Evolutionary conservation across 2,329 filamentous ascomycete species (phyloP).

Genomic region (Leptoxyphium fumago): DNA sequence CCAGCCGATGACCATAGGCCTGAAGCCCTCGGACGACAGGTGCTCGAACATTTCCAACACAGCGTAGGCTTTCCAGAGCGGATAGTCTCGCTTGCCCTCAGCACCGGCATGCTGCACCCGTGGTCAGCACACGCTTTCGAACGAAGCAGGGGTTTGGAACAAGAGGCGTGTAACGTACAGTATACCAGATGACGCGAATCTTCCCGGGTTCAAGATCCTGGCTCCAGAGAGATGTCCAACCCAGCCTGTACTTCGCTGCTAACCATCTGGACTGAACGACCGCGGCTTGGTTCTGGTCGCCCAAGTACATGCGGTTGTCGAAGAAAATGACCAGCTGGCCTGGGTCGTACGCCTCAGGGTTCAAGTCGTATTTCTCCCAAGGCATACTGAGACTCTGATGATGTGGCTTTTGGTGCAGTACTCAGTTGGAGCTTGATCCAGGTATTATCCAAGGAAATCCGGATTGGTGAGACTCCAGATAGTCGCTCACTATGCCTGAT

Average conservation of each 20-base stretch:
- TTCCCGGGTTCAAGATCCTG: conserved; percentile 16
- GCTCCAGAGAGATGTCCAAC: conserved; percentile 10
- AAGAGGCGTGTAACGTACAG: conserved; percentile 7
- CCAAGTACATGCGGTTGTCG: conserved; percentile 14
- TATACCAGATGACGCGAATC: conserved; percentile 17
- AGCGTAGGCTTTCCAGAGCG: conserved; percentile 12
- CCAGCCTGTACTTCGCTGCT: conserved; percentile 11
- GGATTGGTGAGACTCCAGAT: too few species aligned
- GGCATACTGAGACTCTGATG: neutral
- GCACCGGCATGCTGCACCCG: conserved; percentile 14
- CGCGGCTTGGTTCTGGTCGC: conserved; percentile 13
- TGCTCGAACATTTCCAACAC: conserved; percentile 21
- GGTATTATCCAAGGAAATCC: too few species aligned
- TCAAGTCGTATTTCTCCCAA: neutral
- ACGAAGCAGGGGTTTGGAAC: too few species aligned
- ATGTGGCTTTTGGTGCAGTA: too few species aligned
- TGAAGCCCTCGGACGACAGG: conserved; percentile 16
- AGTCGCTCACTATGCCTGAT: too few species aligned
- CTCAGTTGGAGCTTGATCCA: too few species aligned
- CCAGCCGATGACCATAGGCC: conserved; percentile 19
- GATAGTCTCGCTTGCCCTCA: conserved; percentile 17
- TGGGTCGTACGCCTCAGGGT: conserved; percentile 10
- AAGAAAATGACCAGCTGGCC: conserved; percentile 19
- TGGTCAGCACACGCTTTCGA: neutral
- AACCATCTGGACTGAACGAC: conserved; percentile 14